phyloP scores from a whole-genome alignment of 148 eudicot genomes.

The Silene uniflora region DNA sequence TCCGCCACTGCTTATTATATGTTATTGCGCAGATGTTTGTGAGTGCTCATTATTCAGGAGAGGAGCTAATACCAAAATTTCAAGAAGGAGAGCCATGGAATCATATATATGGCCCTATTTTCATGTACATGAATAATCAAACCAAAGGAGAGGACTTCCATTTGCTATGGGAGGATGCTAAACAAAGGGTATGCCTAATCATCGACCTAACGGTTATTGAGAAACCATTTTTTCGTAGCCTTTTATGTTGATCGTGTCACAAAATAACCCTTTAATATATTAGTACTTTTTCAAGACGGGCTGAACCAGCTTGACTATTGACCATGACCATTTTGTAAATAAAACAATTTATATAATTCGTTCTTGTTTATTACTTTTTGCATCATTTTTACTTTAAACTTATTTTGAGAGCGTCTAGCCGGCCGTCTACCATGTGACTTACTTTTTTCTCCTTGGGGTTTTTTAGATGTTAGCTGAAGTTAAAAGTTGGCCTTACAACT shows the following conservation, averaged over 20 bases:
- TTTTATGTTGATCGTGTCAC: too few species aligned
- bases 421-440: too few species aligned
- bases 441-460: not conserved
- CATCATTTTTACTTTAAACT: too few species aligned
- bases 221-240: not conserved
- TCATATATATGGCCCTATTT: constrained; percentile 56
- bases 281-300: too few species aligned
- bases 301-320: too few species aligned
- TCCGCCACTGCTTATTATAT: not conserved
- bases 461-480: constrained; percentile 60
- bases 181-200: constrained; percentile 31
- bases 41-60: constrained; percentile 60
- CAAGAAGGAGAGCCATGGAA: constrained; percentile 52
- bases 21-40: constrained; percentile 43
- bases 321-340: too few species aligned
- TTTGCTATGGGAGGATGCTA: constrained; percentile 57
- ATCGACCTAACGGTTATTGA: too few species aligned
- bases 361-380: too few species aligned
- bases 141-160: constrained; percentile 22
- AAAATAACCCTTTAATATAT: too few species aligned
- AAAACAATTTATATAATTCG: too few species aligned
- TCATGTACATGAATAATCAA: constrained; percentile 45
- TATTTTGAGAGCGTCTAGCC: too few species aligned
- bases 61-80: constrained; percentile 40
- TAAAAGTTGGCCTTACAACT: constrained; percentile 69